phyloP scores from a whole-genome alignment of 352 stramenopile genomes.

The Phytopythium aichiense region DNA sequence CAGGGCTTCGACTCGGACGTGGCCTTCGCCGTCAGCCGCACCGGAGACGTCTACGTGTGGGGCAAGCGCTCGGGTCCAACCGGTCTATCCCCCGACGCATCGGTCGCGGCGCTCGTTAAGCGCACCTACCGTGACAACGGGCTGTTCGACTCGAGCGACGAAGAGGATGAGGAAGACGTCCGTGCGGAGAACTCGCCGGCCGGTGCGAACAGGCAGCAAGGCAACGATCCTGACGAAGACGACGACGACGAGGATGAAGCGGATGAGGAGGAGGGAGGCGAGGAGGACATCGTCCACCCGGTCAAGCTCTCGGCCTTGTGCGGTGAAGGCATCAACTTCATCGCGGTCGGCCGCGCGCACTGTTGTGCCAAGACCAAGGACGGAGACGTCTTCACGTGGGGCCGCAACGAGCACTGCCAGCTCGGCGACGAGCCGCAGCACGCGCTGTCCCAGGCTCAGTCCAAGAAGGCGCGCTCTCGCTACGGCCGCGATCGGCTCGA shows the following conservation, averaged over 20 bases:
- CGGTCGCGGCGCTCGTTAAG: conserved; percentile 25
- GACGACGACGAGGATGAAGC: conserved; percentile 13
- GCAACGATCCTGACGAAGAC: conserved; percentile 14
- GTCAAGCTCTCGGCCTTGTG: conserved; percentile 61
- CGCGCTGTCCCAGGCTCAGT: conserved; percentile 42
- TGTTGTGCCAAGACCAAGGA: conserved; percentile 75
- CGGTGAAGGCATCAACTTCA: conserved; percentile 62
- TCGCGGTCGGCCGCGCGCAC: conserved; percentile 72
- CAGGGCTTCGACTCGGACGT: conserved; percentile 84
- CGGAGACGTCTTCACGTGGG: conserved; percentile 82
- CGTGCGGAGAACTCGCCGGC: neutral
- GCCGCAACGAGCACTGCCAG: conserved; percentile 81
- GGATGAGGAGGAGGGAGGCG: conserved; percentile 29
- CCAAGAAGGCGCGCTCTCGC: conserved; percentile 51
- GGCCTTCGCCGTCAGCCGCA: conserved; percentile 62
- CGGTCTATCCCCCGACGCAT: conserved; percentile 34
- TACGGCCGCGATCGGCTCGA: conserved; percentile 60
- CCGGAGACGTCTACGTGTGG: conserved; percentile 78
- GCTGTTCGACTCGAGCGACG: conserved; percentile 47
- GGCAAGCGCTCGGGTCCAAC: conserved; percentile 60
- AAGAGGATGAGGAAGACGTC: conserved; percentile 26
- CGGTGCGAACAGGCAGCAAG: conserved; percentile 2
- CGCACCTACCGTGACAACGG: conserved; percentile 45
- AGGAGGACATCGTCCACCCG: conserved; percentile 68
- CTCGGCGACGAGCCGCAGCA: conserved; percentile 62